Evolutionary conservation across 768 basidiomycete species (phyloP).

Genomic region (Rhizopogon roseolus): DNA sequence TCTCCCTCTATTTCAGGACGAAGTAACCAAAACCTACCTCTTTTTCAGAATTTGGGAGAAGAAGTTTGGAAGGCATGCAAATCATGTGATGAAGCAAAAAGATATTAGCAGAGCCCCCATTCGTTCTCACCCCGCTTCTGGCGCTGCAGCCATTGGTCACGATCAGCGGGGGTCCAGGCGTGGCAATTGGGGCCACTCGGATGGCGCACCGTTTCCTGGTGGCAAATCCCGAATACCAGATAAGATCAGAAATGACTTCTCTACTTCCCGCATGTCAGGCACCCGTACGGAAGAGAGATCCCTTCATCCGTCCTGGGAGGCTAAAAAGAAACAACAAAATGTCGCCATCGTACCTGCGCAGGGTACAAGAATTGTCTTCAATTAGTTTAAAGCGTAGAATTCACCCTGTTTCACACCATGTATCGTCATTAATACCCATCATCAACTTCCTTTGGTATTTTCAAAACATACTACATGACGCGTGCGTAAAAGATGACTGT

Average conservation of each 20-base stretch:
- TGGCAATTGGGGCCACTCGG: conserved; percentile 9
- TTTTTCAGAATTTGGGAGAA: conserved; percentile 90
- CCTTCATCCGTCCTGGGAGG: conserved; percentile 96
- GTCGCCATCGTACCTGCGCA: conserved; percentile 59
- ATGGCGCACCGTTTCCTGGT: conserved; percentile 14
- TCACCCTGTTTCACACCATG: background rate
- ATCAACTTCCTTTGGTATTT: background rate
- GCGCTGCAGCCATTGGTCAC: background rate
- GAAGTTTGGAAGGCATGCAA: conserved; percentile 87
- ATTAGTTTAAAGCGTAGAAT: background rate
- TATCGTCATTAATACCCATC: background rate
- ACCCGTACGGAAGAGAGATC: conserved; percentile 22
- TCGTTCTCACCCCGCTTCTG: background rate
- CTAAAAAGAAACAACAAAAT: conserved; percentile 75
- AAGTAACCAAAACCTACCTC: background rate
- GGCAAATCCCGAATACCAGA: background rate
- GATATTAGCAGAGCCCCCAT: conserved; percentile 19
- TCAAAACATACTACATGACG: background rate
- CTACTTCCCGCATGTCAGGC: background rate
- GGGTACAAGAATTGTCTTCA: conserved; percentile 82
- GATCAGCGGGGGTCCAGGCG: conserved; percentile 15
- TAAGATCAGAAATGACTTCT: background rate
- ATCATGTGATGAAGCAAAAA: conserved; percentile 73
- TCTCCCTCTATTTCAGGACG: conserved; percentile 15
- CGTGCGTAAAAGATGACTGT: background rate